Conservation (phyloP, 768 basidiomycete genomes). For the Trametes maxima region DNA sequence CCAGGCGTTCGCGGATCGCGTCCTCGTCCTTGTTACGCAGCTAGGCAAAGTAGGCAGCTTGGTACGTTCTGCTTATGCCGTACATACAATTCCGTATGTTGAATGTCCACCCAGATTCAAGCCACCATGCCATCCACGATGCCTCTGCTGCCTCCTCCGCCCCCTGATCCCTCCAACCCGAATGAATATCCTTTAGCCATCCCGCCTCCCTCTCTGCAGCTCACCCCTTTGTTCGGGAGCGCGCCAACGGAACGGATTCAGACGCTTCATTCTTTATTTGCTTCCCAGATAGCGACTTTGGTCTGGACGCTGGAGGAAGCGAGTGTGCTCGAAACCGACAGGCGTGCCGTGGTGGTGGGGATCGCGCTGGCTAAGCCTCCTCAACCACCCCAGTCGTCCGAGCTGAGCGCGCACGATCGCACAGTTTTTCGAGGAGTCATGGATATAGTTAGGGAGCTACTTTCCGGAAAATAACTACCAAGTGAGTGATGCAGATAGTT, state of each 20-base stretch:
- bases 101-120: slow-evolving; percentile 61
- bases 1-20: slow-evolving; percentile 78
- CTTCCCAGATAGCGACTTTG: slow-evolving; percentile 84
- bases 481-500: not conserved
- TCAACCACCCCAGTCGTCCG: slow-evolving; percentile 23
- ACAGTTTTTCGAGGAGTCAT: slow-evolving; percentile 46
- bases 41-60: slow-evolving; percentile 87
- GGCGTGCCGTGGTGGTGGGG: slow-evolving; percentile 72
- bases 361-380: slow-evolving; percentile 58
- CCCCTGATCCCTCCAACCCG: slow-evolving; percentile 39
- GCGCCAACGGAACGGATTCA: slow-evolving; percentile 69
- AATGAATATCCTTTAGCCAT: slow-evolving; percentile 48
- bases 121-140: slow-evolving; percentile 69
- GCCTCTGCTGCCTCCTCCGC: slow-evolving; percentile 46
- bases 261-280: slow-evolving; percentile 78
- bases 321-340: slow-evolving; percentile 42
- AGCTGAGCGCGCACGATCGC: slow-evolving; percentile 37
- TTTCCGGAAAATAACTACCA: slow-evolving; percentile 15
- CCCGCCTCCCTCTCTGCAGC: slow-evolving; percentile 71
- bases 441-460: slow-evolving; percentile 42
- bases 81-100: not conserved
- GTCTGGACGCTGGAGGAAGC: slow-evolving; percentile 65
- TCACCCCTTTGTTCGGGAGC: slow-evolving; percentile 78
- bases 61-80: slow-evolving; percentile 42
- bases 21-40: slow-evolving; percentile 88